Conservation (phyloP, 78 protist species). For the Blattamonas nauphoetae region DNA sequence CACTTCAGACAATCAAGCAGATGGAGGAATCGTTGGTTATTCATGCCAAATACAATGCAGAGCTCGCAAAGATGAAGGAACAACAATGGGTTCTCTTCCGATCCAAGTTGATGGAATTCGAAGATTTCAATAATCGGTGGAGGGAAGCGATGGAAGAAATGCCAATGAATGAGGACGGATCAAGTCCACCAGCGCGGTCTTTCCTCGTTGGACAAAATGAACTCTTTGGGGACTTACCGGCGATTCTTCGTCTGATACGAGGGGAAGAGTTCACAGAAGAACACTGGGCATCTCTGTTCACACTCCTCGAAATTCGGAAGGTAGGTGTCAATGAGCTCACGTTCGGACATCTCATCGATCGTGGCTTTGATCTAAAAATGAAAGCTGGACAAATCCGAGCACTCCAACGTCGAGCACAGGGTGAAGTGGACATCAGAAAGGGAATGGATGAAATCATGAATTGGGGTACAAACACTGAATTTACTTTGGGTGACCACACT, state of each 20-base stretch:
- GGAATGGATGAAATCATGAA: constrained; percentile 52
- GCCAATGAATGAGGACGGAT: neutral
- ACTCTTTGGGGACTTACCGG: neutral
- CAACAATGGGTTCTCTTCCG: neutral
- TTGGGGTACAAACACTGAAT: neutral
- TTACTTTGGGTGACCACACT: neutral
- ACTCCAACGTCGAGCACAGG: constrained; percentile 50
- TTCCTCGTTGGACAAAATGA: neutral
- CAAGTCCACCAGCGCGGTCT: neutral
- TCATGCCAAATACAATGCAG: neutral
- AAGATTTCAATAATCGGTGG: neutral
- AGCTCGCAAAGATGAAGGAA: neutral
- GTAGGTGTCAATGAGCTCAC: neutral
- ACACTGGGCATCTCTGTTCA: constrained; percentile 64
- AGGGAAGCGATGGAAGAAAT: neutral
- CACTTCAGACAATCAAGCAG: neutral
- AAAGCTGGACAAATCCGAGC: constrained; percentile 22
- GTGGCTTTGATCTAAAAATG: neutral
- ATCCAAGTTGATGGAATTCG: neutral
- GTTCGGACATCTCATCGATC: constrained; percentile 36
- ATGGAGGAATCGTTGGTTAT: neutral
- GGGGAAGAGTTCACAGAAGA: constrained; percentile 26
- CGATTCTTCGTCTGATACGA: neutral
- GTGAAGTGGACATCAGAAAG: constrained; percentile 63
- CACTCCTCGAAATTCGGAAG: constrained; percentile 5